Base-by-base conservation (phyloP, 2,329 filamentous ascomycete species). In the Pseudodiploospora longispora region DNA sequence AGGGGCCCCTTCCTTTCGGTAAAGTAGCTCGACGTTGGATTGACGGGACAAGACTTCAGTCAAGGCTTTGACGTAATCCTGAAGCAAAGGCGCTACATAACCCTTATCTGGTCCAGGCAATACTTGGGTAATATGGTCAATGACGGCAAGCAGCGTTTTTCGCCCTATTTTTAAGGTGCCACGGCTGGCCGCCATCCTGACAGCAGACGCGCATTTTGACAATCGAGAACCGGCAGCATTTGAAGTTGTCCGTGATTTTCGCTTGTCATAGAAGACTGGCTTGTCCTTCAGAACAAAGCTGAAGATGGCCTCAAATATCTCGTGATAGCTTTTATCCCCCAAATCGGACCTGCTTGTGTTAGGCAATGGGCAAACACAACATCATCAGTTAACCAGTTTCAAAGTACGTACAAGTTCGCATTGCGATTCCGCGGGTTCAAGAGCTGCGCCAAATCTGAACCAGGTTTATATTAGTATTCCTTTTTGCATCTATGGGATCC, bases 251-350 rank as follows among this genome's bases (percentile, higher is more conserved):
- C 62, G 59, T 9, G 66, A 71, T 42, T 72, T 74, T 50, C 70
- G 74, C 9, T 72, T 71, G 44, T 75, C 75, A 44, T 77, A 73
- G 51, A 78, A 85, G 12, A 65, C 60, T 7, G 80, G 70, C 58
- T 87, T 88, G 53, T 95, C 89, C 10, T 73, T 63, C 12, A 82
- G 61, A 1, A 76, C 76, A 57, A 75, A 83, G 43, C 76, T 74
- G 58, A 96, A 95, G 3, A 97, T 68, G 1, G 79, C 76, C 56
- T 96, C 88, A 54, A 87, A 87, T 36, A 96, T 80, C 47, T 78
- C 76, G 57, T 93, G 84, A 53, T 86, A 95, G n/a, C 77, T 76
- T 59, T 85, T 86, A 59, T 95, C 87, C 38, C 75, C 76, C 31
- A 95, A 69, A 9, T 64, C 56, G 30, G 61, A 56, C 32, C 64